Evolutionary conservation across 2,329 filamentous ascomycete genomes (phyloP), one percentile per base, ranked within the genome.

Genomic region (Thielaviopsis euricoi): DNA sequence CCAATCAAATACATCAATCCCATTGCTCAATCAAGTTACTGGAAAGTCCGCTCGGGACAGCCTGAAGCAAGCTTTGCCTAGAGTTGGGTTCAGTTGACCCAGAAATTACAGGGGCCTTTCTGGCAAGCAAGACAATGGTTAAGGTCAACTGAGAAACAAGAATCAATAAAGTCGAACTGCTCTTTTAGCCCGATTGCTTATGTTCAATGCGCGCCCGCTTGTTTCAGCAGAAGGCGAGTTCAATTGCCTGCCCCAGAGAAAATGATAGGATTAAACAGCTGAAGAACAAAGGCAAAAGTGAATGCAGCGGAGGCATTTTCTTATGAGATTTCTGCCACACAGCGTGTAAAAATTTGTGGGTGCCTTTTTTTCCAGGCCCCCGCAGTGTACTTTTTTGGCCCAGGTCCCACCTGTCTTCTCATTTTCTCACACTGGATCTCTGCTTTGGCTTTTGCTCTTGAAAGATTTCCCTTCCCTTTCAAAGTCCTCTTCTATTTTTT

Each of bases 331-430:
- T 43, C 6, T 43, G 10, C 23, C 54, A 26, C 49, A 55, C 15
- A 13, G 22, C 13, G 22, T 25, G 13, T 13, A 22, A 51, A 40
- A 50, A 58, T 55, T 48, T 40, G 26, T 56, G 26, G 55, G 49
- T 57, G 55, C 55, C 55, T 53, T 52, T 57, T 54, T 53, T 51
- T 52, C 55, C 58, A 54, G 51, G 58, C 55, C 29, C 37, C 55
- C 19, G 19, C 17, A 17, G 21, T 43, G 49, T 52, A 53, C 46
- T 57, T 57, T 57, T 52, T 49, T 33, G 29, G 12, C 29, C 49
- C 12, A 15, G 37, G 51, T 52, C 29, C 51, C 51, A 52, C 51
- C 26, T 54, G 29, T 33, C 29, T 33, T 33, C 29, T 10, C 29
- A 33, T 54, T 54, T 40, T 54, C 37, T 40, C 33, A 12, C 15